Percentiles rank a stretch among this genome's conserved stretches.
phyloP scores from a whole-genome alignment of 2,329 filamentous ascomycete genomes.

The Verruconis gallopava region DNA sequence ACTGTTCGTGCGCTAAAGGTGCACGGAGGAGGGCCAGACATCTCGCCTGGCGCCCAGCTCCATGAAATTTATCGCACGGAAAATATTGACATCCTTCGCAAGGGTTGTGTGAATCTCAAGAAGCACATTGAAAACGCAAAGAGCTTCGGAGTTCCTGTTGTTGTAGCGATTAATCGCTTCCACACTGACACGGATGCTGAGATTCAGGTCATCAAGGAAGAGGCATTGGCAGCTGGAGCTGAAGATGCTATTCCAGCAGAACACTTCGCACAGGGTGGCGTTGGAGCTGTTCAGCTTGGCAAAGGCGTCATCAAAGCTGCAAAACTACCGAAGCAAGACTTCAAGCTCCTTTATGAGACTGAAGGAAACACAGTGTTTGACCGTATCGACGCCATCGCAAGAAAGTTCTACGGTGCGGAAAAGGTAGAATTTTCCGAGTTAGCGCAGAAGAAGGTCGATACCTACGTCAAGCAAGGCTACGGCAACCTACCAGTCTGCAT shows the following conservation, averaged over 20 bases:
- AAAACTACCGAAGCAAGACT: slow-evolving; percentile 65
- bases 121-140: slow-evolving; percentile 92
- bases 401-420: slow-evolving; percentile 86
- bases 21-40: slow-evolving; percentile 90
- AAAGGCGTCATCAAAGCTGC: slow-evolving; percentile 73
- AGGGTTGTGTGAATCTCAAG: slow-evolving; percentile 83
- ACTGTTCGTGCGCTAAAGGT: slow-evolving; percentile 94
- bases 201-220: slow-evolving; percentile 76
- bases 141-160: slow-evolving; percentile 79
- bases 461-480: slow-evolving; percentile 84
- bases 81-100: slow-evolving; percentile 80
- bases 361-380: slow-evolving; percentile 64
- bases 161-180: slow-evolving; percentile 96
- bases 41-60: slow-evolving; percentile 75
- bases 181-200: slow-evolving; percentile 88
- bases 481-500: slow-evolving; percentile 90
- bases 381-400: slow-evolving; percentile 80
- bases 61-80: slow-evolving; percentile 82
- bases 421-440: slow-evolving; percentile 87
- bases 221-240: slow-evolving; percentile 80
- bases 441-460: slow-evolving; percentile 92
- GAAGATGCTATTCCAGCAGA: slow-evolving; percentile 88
- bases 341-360: slow-evolving; percentile 74
- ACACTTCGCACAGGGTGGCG: slow-evolving; percentile 93
- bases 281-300: slow-evolving; percentile 78